Conservation (phyloP, 352 stramenopile genomes). For the Salisapilia sapeloensis region DNA sequence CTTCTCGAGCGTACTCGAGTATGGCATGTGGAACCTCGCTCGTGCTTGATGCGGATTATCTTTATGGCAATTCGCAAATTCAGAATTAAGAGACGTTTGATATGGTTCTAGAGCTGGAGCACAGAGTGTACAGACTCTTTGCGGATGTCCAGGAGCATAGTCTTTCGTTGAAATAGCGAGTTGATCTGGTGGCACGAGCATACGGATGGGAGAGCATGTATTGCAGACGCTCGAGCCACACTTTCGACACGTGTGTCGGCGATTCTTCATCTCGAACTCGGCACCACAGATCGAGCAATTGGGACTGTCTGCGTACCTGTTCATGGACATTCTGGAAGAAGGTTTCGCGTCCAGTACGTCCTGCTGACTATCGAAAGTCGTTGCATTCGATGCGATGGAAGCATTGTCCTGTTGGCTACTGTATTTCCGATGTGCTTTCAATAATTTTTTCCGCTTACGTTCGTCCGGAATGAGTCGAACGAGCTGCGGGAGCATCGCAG, state of each 20-base stretch:
- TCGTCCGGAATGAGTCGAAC: constrained; percentile 64
- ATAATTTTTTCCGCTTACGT: constrained; percentile 48
- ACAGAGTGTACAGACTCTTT: constrained; percentile 71
- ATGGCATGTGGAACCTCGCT: constrained; percentile 50
- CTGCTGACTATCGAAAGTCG: constrained; percentile 1
- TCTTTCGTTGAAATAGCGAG: constrained; percentile 28
- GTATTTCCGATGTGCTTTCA: constrained; percentile 13
- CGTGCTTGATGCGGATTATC: constrained; percentile 62
- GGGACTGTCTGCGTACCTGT: constrained; percentile 30
- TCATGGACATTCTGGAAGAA: constrained; percentile 10
- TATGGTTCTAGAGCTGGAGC: constrained; percentile 56
- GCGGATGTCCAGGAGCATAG: constrained; percentile 51
- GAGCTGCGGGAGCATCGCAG: constrained; percentile 66
- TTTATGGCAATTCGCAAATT: constrained; percentile 74
- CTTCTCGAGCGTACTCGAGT: constrained; percentile 54
- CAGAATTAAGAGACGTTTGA: constrained; percentile 40
- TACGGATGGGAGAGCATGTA: constrained; percentile 44
- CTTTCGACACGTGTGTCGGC: constrained; percentile 54
- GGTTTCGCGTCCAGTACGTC: constrained; percentile 1
- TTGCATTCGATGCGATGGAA: constrained; percentile 5
- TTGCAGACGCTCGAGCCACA: constrained; percentile 52
- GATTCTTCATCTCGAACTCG: constrained; percentile 59
- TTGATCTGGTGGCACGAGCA: constrained; percentile 63
- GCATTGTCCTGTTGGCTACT: background rate
- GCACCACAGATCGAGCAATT: constrained; percentile 65